phyloP scores from a whole-genome alignment of 805 yeast genomes.

The Nakazawaea populi region DNA sequence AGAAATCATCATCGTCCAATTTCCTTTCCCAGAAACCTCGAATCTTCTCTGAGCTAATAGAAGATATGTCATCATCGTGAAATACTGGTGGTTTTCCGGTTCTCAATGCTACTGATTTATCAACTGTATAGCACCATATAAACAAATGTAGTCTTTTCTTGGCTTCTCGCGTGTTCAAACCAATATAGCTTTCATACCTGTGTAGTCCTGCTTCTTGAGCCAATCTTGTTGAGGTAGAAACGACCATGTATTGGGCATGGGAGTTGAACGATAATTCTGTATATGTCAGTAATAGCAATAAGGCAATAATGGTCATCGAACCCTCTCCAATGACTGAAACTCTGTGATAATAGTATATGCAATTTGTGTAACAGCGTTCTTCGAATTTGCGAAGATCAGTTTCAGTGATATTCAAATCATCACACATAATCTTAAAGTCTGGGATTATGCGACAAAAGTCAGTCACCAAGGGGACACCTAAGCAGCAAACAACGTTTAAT shows the following conservation, averaged over 20 bases:
- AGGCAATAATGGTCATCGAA: conserved; percentile 42
- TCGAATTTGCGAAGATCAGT: conserved; percentile 13
- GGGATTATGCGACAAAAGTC: not conserved
- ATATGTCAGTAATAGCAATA: conserved; percentile 39
- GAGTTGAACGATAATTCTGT: conserved; percentile 31
- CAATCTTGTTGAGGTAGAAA: conserved; percentile 42
- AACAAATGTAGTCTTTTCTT: conserved; percentile 36
- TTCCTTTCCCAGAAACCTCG: not conserved
- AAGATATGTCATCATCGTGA: conserved; percentile 31
- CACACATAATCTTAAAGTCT: conserved; percentile 13
- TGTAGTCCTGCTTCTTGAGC: conserved; percentile 58
- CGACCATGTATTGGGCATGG: conserved; percentile 35
- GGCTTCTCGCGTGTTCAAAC: conserved; percentile 30
- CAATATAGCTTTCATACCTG: conserved; percentile 35
- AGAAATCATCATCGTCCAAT: not conserved
- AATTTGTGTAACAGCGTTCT: conserved; percentile 27
- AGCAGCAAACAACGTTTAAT: conserved; percentile 21
- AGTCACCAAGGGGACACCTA: not conserved
- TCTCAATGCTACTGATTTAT: conserved; percentile 37
- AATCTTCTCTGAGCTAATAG: conserved; percentile 13
- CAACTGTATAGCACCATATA: conserved; percentile 43
- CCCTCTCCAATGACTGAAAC: conserved; percentile 47
- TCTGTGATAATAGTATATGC: conserved; percentile 49
- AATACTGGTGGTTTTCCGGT: conserved; percentile 45
- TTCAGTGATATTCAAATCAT: not conserved